Conservation (phyloP, 2,329 filamentous ascomycete species). For the Scleromitrula shiraiana region DNA sequence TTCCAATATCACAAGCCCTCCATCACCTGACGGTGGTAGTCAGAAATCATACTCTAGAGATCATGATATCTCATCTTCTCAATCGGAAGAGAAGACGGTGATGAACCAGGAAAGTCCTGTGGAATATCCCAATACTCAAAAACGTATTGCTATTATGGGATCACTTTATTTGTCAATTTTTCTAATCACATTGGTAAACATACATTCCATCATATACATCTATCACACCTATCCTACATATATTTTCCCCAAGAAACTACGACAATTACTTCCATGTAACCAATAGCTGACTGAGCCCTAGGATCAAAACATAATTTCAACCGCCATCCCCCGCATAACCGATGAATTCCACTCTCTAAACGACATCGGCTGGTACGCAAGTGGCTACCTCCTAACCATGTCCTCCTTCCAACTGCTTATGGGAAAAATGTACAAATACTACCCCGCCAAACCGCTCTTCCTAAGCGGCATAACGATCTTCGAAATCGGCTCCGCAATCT, state of each 20-base stretch:
- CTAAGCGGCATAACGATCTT: constrained; percentile 30
- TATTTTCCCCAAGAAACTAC: too few relatives aligned
- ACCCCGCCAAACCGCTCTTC: constrained; percentile 28
- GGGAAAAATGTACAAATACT: constrained; percentile 30
- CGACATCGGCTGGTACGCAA: constrained; percentile 48
- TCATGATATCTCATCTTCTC: too few relatives aligned
- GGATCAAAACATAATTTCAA: constrained; percentile 28
- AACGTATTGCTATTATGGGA: constrained; percentile 34
- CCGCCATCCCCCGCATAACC: constrained; percentile 48
- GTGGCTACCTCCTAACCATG: constrained; percentile 44
- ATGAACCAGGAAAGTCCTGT: not conserved
- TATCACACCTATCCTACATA: too few relatives aligned
- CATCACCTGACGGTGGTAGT: too few relatives aligned
- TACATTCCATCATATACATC: not conserved
- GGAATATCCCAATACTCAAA: constrained; percentile 10
- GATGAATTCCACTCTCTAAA: constrained; percentile 41
- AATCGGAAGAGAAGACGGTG: not conserved
- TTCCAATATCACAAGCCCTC: too few relatives aligned
- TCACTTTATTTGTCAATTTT: constrained; percentile 42
- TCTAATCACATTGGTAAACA: constrained; percentile 31
- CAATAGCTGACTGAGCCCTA: not conserved
- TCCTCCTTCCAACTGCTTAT: constrained; percentile 28
- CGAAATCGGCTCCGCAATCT: constrained; percentile 32
- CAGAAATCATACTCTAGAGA: too few relatives aligned
- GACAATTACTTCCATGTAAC: not conserved